These are phyloP conservation scores for Kwoniella sp. DNA, from an alignment of 768 basidiomycete genomes.

Conservation along the genomic window DNA sequence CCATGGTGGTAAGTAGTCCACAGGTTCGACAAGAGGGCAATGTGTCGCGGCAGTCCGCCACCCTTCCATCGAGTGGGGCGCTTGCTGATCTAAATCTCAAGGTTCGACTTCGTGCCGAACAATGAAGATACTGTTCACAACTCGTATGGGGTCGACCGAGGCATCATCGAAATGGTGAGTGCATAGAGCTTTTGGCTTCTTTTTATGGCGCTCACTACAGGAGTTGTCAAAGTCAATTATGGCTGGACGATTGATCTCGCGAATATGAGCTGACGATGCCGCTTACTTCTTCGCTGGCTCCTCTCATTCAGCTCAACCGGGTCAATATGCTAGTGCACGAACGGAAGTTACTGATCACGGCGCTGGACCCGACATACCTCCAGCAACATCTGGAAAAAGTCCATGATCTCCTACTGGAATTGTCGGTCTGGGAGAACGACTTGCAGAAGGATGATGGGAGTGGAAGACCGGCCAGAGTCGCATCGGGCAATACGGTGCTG, in stretches of 20 bases:
- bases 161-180: constrained; percentile 25
- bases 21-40: too few species aligned
- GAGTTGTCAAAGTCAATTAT: too few species aligned
- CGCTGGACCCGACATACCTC: constrained; percentile 7
- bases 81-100: too few species aligned
- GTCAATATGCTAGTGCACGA: constrained; percentile 31
- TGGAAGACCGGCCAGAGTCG: constrained; percentile 2
- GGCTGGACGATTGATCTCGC: too few species aligned
- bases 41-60: too few species aligned
- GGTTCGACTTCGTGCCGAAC: constrained; percentile 21
- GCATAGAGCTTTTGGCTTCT: too few species aligned
- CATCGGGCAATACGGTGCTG: constrained; percentile 13
- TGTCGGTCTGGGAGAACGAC: constrained; percentile 21
- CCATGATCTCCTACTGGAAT: constrained; percentile 25
- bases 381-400: constrained; percentile 18
- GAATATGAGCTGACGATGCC: too few species aligned
- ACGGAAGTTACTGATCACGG: not conserved
- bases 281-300: too few species aligned
- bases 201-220: too few species aligned
- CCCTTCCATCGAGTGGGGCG: too few species aligned
- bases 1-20: constrained; percentile 22
- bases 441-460: constrained; percentile 7
- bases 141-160: constrained; percentile 20
- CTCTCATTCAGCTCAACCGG: constrained; percentile 20
- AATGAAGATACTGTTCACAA: constrained; percentile 16